Base-by-base conservation (phyloP, 148 eudicot genomes). In the Suaeda aralocaspica region DNA sequence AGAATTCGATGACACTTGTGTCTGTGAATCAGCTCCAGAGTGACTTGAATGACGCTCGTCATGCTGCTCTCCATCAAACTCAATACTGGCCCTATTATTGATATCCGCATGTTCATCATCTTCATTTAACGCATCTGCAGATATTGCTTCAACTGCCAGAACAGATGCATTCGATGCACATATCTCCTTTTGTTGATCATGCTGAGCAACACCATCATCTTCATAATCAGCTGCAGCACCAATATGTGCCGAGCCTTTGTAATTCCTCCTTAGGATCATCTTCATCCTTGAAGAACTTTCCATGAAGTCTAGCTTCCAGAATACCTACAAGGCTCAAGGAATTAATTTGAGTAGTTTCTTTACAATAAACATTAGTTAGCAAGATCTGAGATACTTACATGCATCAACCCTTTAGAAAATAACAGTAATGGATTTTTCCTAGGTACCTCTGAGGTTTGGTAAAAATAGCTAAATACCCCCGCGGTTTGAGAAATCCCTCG, bases 271-370 rank as follows among this genome's bases (percentile, higher is more conserved):
- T 79, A 90, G 78, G 80, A 83, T 82, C 76, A 82, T 82, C 77
- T 96, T 86, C 98, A 93, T 93, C 83, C 98, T 88, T 25, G 87
- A 81, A 70, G 98, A 88, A 78, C 89, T 93, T 78, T 93, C 98
- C 85, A 87, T 84, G 68, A 72, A 69, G 73, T 93, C 98, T 70
- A 93, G 87, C 90, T 87, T 93, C 95, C 98, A 93, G 80, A 90
- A 93, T 26, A 90, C 80, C 98, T 93, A 71, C 51, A 78, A 63
- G 26, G 69, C 58, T 21, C 50, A 52, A 30, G 33, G 48, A 18
- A 53, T 57, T 21, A 52, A 33, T 26, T 67, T 42, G 18, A 30
- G 15, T 48, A 21, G 1, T 41, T 22, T 26, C 30, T 21, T 12
- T 36, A 42, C 6, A 31, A 9, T n/a, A 59, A 1, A 33, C 34